These are phyloP conservation scores for Eutrema heterophyllum DNA, from an alignment of 345 rosid genomes.

Conservation along the genomic window DNA sequence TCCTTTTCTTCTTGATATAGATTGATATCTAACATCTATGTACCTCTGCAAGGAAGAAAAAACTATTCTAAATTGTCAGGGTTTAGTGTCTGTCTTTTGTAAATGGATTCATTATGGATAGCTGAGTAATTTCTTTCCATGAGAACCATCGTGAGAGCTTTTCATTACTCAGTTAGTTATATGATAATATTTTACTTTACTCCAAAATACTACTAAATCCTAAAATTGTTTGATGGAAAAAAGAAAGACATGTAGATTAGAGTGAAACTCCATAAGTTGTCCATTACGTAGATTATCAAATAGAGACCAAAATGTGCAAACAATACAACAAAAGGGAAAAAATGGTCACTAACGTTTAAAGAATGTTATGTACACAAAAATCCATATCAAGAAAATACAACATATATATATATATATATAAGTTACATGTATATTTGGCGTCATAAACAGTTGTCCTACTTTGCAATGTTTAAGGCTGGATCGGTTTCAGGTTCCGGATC, in stretches of 20 bases:
- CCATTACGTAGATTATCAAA: neutral
- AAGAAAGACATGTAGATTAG: neutral
- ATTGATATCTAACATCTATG: too few species aligned
- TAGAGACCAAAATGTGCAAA: neutral
- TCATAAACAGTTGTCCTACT: slow-evolving; percentile 13
- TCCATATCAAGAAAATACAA: slow-evolving; percentile 14
- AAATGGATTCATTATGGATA: too few species aligned
- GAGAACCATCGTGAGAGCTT: too few species aligned
- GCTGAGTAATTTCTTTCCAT: too few species aligned
- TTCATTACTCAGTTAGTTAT: too few species aligned
- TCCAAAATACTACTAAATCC: too few species aligned
- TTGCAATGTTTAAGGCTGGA: neutral
- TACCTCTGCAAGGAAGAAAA: too few species aligned
- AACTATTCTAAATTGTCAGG: too few species aligned
- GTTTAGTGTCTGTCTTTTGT: too few species aligned
- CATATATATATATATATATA: slow-evolving; percentile 10
- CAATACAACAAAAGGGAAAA: neutral
- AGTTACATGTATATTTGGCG: slow-evolving; percentile 23
- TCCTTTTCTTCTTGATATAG: too few species aligned
- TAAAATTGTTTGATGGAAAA: too few species aligned
- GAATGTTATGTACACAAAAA: slow-evolving; percentile 27
- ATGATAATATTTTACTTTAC: too few species aligned
- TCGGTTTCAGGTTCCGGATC: slow-evolving; percentile 15
- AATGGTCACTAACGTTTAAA: neutral
- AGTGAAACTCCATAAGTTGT: neutral